phyloP scores from a whole-genome alignment of 208 protist species.

The Trypanosoma boissoni region DNA sequence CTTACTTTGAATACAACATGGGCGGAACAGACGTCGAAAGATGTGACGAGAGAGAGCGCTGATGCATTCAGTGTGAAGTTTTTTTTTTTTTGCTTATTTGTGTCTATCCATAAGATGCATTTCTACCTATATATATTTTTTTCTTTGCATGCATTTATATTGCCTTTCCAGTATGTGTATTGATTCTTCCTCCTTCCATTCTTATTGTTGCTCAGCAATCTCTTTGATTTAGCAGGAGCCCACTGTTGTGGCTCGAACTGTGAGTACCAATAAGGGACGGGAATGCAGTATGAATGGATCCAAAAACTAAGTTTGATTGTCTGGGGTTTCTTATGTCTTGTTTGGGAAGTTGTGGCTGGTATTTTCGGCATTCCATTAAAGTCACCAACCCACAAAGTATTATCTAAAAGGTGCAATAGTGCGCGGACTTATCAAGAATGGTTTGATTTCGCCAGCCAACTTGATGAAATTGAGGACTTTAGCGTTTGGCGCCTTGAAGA shows the following conservation, averaged over 20 bases:
- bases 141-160: background rate
- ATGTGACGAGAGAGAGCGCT: background rate
- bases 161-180: background rate
- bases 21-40: slow-evolving; percentile 52
- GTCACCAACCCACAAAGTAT: slow-evolving; percentile 29
- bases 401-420: slow-evolving; percentile 18
- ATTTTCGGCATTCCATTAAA: slow-evolving; percentile 39
- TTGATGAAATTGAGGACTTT: slow-evolving; percentile 61
- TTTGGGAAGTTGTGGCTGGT: slow-evolving; percentile 40
- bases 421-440: slow-evolving; percentile 43
- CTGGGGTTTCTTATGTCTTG: slow-evolving; percentile 3
- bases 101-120: background rate
- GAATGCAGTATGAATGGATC: slow-evolving; percentile 6
- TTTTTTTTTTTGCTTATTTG: background rate
- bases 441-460: slow-evolving; percentile 34
- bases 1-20: slow-evolving; percentile 54
- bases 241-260: too few species aligned
- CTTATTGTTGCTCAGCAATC: too few species aligned
- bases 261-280: background rate
- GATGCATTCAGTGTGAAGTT: background rate
- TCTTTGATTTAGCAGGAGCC: too few species aligned
- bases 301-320: slow-evolving; percentile 1
- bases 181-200: too few species aligned
- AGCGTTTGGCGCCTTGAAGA: slow-evolving; percentile 42
- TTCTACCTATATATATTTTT: background rate